Base-by-base conservation (phyloP, 352 stramenopile species). In the Halophytophthora batemanensis region DNA sequence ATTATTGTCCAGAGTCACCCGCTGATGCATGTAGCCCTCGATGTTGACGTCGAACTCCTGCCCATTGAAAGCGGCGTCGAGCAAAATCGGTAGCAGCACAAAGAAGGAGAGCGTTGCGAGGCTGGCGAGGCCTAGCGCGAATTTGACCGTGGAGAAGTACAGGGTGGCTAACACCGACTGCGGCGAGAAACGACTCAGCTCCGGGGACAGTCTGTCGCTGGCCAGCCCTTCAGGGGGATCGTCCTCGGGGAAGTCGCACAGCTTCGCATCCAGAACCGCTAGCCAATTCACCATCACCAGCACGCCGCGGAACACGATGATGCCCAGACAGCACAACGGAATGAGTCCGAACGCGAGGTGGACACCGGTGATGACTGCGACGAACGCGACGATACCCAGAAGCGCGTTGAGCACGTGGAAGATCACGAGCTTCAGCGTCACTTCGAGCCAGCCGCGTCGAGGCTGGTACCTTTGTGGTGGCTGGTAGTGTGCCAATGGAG, bases 81-180 rank as follows among this genome's bases (percentile, higher is more conserved):
- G 41, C 7, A 36, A 22, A 2, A 67, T 40, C 5, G 76, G 67
- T 22, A 86, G 23, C 14, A 54, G 46, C 6, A 74, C 53, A 15
- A 69, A 55, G 36, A 85, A 2, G 2, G 54, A 44, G 15, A 84
- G 51, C 0, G 67, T 58, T 5, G 80, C 48, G 11, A 57, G 45
- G 39, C 77, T 88, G 11, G 61, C 21, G 22, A 85, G 64, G n/a
- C 70, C 64, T 7, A 88, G 11, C 1, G 67, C 68, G 36, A 87
- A 79, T 61, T 90, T 90, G 58, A 87, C 59, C 1, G 74, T 75
- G 34, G 58, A 31, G 33, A 90, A 88, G 60, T 90, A 90, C 11
- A 90, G 47, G 22, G 60, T 66, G 2, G 66, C 77, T 36, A 82
- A 64, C 31, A 90, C 55, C 22, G 72, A 72, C n/a, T 84, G 58